Conservation (phyloP, 352 stramenopile species). For the Pythium utonaiense region DNA sequence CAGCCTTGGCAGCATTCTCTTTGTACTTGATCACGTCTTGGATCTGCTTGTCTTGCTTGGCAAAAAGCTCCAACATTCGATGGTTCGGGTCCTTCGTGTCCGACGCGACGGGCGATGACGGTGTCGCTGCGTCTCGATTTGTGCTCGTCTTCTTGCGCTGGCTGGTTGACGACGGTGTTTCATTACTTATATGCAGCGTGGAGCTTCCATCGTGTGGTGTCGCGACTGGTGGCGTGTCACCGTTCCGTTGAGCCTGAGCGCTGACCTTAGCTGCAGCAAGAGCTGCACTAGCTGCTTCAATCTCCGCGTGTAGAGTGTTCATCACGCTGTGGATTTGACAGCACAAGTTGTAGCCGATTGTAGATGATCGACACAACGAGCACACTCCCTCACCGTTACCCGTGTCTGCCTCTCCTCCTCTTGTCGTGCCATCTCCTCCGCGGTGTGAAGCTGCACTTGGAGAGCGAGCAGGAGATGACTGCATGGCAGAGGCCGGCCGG, state of each 20-base stretch:
- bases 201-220: background rate
- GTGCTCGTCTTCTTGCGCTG: background rate
- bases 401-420: background rate
- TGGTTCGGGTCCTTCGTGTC: background rate
- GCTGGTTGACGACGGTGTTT: background rate
- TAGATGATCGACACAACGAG: constrained; percentile 55
- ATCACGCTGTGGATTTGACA: constrained; percentile 57
- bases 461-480: background rate
- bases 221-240: background rate
- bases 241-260: constrained; percentile 11
- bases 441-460: constrained; percentile 3
- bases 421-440: background rate
- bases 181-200: background rate
- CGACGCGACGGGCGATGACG: background rate
- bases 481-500: background rate
- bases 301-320: constrained; percentile 37
- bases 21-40: constrained; percentile 63
- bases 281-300: constrained; percentile 13
- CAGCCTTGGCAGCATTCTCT: constrained; percentile 40
- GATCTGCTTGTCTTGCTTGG: constrained; percentile 49
- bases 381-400: constrained; percentile 1
- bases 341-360: constrained; percentile 62
- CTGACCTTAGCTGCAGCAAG: constrained; percentile 9
- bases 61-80: constrained; percentile 48
- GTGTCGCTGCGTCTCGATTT: background rate